Percentiles rank a stretch among this genome's conserved stretches.
Conservation (phyloP, 192 early-diverging fungal species). For the Lobosporangium transversale region DNA sequence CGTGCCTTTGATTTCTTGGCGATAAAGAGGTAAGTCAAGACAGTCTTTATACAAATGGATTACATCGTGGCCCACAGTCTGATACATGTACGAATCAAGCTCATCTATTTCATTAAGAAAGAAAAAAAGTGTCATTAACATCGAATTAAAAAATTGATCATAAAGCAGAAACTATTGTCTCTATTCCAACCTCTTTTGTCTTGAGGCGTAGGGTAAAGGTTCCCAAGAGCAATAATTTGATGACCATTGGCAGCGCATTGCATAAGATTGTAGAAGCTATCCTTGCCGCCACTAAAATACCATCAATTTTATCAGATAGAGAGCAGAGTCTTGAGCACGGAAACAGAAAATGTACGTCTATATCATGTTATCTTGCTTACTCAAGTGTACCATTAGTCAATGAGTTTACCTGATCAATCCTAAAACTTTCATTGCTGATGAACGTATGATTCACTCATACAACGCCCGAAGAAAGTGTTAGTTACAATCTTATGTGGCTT, state of each 20-base stretch:
- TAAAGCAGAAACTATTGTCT: neutral
- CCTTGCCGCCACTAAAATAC: conserved; percentile 89
- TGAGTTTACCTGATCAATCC: conserved; percentile 41
- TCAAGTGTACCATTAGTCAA: neutral
- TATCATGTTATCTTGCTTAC: neutral
- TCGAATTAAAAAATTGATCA: neutral
- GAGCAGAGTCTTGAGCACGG: neutral
- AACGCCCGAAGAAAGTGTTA: neutral
- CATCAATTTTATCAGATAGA: neutral
- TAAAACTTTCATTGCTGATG: conserved; percentile 30
- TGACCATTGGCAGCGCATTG: conserved; percentile 95
- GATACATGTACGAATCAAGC: conserved; percentile 95
- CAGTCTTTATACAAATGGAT: conserved; percentile 86
- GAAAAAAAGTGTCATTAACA: neutral
- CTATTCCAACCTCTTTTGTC: conserved; percentile 65
- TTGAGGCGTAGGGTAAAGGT: conserved; percentile 79
- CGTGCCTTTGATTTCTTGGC: conserved; percentile 74
- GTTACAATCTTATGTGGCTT: neutral
- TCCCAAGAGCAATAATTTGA: conserved; percentile 92
- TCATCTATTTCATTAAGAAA: conserved; percentile 67
- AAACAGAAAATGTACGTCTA: neutral
- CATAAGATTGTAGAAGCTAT: conserved; percentile 95
- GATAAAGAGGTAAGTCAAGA: conserved; percentile 87
- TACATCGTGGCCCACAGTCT: conserved; percentile 95
- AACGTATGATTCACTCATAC: too few relatives aligned